Evolutionary conservation across 768 basidiomycete genomes (phyloP).

Genomic region (Clathrus columnatus): DNA sequence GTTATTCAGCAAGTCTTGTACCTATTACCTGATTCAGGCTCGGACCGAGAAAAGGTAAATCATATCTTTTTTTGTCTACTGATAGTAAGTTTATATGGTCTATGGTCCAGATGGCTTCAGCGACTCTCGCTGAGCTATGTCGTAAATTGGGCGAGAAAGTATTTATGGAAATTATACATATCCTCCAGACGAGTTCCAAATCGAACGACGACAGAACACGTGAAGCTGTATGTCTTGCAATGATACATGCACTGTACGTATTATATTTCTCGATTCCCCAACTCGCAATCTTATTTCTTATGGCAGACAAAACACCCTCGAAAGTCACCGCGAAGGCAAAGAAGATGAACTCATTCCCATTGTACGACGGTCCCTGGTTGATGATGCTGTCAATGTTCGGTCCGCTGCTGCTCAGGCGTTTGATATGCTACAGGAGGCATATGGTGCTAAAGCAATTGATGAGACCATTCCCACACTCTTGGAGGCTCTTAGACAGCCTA

Average conservation of each 20-base stretch:
- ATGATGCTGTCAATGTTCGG: slow-evolving; percentile 78
- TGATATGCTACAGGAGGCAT: slow-evolving; percentile 85
- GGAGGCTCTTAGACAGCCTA: slow-evolving; percentile 88
- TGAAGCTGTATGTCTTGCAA: slow-evolving; percentile 80
- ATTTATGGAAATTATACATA: slow-evolving; percentile 71
- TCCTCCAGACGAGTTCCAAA: slow-evolving; percentile 52
- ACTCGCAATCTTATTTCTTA: not conserved
- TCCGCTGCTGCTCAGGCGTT: slow-evolving; percentile 83
- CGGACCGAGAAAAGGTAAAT: slow-evolving; percentile 82
- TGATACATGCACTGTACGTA: slow-evolving; percentile 81
- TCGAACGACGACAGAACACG: slow-evolving; percentile 53
- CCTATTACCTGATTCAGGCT: slow-evolving; percentile 68
- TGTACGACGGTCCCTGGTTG: slow-evolving; percentile 78
- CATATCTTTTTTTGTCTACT: not conserved
- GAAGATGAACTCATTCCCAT: slow-evolving; percentile 84
- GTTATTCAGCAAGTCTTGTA: slow-evolving; percentile 70
- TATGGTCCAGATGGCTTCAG: slow-evolving; percentile 61
- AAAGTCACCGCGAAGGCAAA: slow-evolving; percentile 76
- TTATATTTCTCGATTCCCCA: slow-evolving; percentile 1
- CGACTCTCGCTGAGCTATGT: slow-evolving; percentile 82
- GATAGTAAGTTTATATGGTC: not conserved
- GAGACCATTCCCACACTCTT: slow-evolving; percentile 92
- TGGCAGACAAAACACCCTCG: slow-evolving; percentile 73
- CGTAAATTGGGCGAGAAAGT: slow-evolving; percentile 94
- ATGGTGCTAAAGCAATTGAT: slow-evolving; percentile 89